Percentiles rank a stretch among this genome's conserved stretches.
These are phyloP conservation scores for Chlorella ohadii DNA, from an alignment of 139 green algal genomes.

Conservation along the genomic window DNA sequence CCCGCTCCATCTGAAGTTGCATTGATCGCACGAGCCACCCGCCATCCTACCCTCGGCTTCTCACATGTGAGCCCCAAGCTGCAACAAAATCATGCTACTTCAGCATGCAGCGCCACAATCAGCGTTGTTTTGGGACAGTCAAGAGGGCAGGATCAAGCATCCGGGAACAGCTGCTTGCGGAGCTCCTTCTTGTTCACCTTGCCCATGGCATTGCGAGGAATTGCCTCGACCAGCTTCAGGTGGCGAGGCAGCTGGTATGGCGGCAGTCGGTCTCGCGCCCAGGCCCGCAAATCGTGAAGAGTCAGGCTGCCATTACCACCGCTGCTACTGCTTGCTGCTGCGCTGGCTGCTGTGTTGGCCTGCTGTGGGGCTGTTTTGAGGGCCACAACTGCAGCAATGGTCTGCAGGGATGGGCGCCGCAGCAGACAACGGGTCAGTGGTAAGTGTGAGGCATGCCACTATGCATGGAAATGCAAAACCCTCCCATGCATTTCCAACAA, in stretches of 20 bases:
- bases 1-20: too few relatives aligned
- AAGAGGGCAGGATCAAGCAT: too few relatives aligned
- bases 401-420: background rate
- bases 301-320: background rate
- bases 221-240: conserved; percentile 60
- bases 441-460: too few relatives aligned
- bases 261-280: conserved; percentile 62
- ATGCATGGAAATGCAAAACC: too few relatives aligned
- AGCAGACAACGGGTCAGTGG: background rate
- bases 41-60: too few relatives aligned
- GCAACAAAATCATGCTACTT: too few relatives aligned
- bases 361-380: background rate
- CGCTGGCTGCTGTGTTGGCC: background rate
- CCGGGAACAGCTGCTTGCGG: conserved; percentile 41
- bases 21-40: too few relatives aligned
- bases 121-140: too few relatives aligned
- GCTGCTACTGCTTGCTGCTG: background rate
- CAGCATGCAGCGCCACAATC: too few relatives aligned
- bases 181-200: conserved; percentile 96
- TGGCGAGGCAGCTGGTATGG: conserved; percentile 75
- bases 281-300: conserved; percentile 46
- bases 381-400: conserved; percentile 38
- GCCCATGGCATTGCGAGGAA: conserved; percentile 97
- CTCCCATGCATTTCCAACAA: too few relatives aligned
- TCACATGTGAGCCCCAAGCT: too few relatives aligned